Percentiles rank a stretch among this genome's conserved stretches.
These are phyloP conservation scores for Aegle marmelos DNA, from an alignment of 345 rosid genomes.

Conservation along the genomic window DNA sequence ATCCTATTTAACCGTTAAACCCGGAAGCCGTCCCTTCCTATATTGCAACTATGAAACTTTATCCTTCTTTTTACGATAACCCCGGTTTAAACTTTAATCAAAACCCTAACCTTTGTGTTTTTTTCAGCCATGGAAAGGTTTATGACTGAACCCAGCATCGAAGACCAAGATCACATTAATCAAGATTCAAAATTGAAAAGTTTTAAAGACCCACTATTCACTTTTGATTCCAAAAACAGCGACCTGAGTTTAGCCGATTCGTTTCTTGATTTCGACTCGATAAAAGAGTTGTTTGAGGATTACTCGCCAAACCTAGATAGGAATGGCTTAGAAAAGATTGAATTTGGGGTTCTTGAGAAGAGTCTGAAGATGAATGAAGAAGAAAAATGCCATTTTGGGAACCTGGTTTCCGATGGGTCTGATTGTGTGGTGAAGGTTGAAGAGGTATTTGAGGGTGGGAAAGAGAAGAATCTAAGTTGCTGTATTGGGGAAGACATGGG, in stretches of 20 bases:
- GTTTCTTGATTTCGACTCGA: constrained; percentile 59
- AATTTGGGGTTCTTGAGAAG: constrained; percentile 31
- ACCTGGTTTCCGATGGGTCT: constrained; percentile 10
- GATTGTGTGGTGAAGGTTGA: constrained; percentile 23
- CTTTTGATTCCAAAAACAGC: constrained; percentile 25
- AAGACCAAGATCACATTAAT: constrained; percentile 24
- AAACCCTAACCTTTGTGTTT: constrained; percentile 4
- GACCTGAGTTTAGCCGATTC: constrained; percentile 46
- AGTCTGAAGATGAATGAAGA: constrained; percentile 30
- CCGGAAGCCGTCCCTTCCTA: neutral
- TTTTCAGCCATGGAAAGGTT: constrained; percentile 49
- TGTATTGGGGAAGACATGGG: constrained; percentile 49
- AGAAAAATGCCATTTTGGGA: constrained; percentile 12
- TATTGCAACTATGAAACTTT: constrained; percentile 22
- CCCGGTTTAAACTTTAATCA: neutral
- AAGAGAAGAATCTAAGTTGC: constrained; percentile 29
- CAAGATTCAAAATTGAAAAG: constrained; percentile 32
- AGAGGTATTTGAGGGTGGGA: constrained; percentile 27
- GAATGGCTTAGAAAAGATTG: constrained; percentile 31
- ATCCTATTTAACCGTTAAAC: neutral
- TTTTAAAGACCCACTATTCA: constrained; percentile 29
- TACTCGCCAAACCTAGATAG: constrained; percentile 21
- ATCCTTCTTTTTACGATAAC: neutral
- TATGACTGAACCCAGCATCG: constrained; percentile 30
- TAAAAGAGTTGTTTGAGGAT: constrained; percentile 47